These are phyloP conservation scores for Hymenoscyphus fraxineus DNA, from an alignment of 2,329 filamentous ascomycete species.

Conservation along the genomic window DNA sequence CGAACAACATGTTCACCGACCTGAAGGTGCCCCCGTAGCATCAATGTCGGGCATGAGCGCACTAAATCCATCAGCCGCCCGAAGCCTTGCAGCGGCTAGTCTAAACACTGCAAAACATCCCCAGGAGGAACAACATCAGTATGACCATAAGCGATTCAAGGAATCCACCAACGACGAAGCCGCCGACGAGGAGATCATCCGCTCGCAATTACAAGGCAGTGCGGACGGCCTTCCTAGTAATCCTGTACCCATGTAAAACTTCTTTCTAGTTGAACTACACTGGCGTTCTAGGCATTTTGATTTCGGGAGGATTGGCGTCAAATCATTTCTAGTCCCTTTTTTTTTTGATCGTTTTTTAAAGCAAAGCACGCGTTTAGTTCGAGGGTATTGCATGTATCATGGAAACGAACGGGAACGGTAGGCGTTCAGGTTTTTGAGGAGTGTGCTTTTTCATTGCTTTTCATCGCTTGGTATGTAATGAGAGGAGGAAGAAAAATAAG, in stretches of 20 bases:
- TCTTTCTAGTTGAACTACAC: not conserved
- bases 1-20: constrained; percentile 21
- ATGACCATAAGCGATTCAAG: constrained; percentile 38
- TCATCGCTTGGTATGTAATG: not conserved
- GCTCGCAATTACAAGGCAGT: constrained; percentile 46
- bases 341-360: not conserved
- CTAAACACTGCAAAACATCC: constrained; percentile 29
- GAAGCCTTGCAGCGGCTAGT: constrained; percentile 33
- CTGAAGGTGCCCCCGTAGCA: constrained; percentile 28
- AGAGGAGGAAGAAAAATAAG: not conserved
- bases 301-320: not conserved
- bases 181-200: constrained; percentile 52
- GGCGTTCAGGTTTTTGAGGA: not conserved
- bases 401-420: not conserved
- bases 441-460: not conserved
- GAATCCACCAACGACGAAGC: constrained; percentile 40
- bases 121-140: constrained; percentile 20
- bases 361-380: not conserved
- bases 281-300: not conserved
- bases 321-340: not conserved
- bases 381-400: not conserved
- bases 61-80: constrained; percentile 37
- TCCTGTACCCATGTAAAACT: constrained; percentile 1
- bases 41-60: constrained; percentile 37
- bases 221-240: constrained; percentile 28